phyloP scores from a whole-genome alignment of 371 early-diverging fungal species.

The Smittium culicis region DNA sequence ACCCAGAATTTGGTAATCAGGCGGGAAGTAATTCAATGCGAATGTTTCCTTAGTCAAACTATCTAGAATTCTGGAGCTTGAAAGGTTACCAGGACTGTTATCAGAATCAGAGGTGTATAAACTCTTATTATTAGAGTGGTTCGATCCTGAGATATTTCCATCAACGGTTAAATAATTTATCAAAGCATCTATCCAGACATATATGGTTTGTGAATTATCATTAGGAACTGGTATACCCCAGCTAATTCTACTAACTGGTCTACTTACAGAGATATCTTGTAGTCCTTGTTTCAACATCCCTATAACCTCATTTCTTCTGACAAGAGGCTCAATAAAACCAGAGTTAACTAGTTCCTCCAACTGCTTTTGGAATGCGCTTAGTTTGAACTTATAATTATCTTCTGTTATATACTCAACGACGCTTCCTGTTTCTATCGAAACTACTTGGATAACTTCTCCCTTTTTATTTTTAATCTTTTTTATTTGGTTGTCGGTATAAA shows the following conservation, averaged over 20 bases:
- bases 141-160: too few species aligned
- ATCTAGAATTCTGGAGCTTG: too few species aligned
- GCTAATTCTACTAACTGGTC: slow-evolving; percentile 54
- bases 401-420: slow-evolving; percentile 79
- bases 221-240: slow-evolving; percentile 93
- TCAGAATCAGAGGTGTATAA: slow-evolving; percentile 10
- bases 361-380: slow-evolving; percentile 45
- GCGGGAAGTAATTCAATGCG: slow-evolving; percentile 72
- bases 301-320: slow-evolving; percentile 23
- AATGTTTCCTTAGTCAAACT: too few species aligned
- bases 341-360: slow-evolving; percentile 28
- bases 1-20: slow-evolving; percentile 75
- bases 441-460: slow-evolving; percentile 14
- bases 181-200: slow-evolving; percentile 95
- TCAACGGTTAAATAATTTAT: slow-evolving; percentile 80
- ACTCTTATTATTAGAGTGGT: too few species aligned
- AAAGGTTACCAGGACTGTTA: too few species aligned
- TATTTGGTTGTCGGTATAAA: slow-evolving; percentile 62
- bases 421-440: slow-evolving; percentile 69
- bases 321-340: slow-evolving; percentile 16
- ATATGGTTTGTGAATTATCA: slow-evolving; percentile 77
- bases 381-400: slow-evolving; percentile 82
- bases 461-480: slow-evolving; percentile 28
- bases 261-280: slow-evolving; percentile 72
- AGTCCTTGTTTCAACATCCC: slow-evolving; percentile 21